phyloP scores from a whole-genome alignment of 768 basidiomycete species.

The Pholiota conissans region DNA sequence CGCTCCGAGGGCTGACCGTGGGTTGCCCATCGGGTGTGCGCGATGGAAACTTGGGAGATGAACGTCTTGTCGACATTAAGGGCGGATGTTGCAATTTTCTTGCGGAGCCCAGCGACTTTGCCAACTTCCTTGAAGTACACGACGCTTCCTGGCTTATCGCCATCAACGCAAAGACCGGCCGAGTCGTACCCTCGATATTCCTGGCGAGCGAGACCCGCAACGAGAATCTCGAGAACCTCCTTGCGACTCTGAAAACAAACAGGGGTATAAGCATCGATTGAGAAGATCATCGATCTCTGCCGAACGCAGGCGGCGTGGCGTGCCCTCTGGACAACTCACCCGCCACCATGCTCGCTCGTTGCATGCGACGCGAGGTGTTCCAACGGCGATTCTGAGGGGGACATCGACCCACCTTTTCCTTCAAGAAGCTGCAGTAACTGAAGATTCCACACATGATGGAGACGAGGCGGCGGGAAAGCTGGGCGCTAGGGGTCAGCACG shows the following conservation, averaged over 20 bases:
- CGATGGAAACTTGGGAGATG: slow-evolving; percentile 91
- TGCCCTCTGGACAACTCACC: neutral
- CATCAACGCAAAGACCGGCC: slow-evolving; percentile 89
- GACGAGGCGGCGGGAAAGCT: slow-evolving; percentile 8
- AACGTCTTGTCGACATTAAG: slow-evolving; percentile 77
- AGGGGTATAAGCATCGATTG: slow-evolving; percentile 17
- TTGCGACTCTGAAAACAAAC: slow-evolving; percentile 67
- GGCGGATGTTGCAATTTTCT: slow-evolving; percentile 74
- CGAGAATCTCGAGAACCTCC: slow-evolving; percentile 88
- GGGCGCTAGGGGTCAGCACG: neutral
- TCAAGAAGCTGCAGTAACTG: slow-evolving; percentile 91
- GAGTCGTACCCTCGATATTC: slow-evolving; percentile 99
- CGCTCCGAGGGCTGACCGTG: slow-evolving; percentile 85
- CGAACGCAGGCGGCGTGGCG: slow-evolving; percentile 1
- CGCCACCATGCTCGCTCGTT: neutral
- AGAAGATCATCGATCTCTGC: slow-evolving; percentile 17
- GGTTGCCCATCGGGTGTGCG: slow-evolving; percentile 99
- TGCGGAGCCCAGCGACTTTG: slow-evolving; percentile 91
- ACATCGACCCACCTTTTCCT: slow-evolving; percentile 76
- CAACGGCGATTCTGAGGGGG: slow-evolving; percentile 6
- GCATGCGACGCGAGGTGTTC: neutral
- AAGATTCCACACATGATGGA: slow-evolving; percentile 91
- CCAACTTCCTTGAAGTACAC: slow-evolving; percentile 97
- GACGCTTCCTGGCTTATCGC: slow-evolving; percentile 76
- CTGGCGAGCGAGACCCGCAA: slow-evolving; percentile 88